Evolutionary conservation across 2,329 filamentous ascomycete species (phyloP).

Genomic region (Penicillium sp.): DNA sequence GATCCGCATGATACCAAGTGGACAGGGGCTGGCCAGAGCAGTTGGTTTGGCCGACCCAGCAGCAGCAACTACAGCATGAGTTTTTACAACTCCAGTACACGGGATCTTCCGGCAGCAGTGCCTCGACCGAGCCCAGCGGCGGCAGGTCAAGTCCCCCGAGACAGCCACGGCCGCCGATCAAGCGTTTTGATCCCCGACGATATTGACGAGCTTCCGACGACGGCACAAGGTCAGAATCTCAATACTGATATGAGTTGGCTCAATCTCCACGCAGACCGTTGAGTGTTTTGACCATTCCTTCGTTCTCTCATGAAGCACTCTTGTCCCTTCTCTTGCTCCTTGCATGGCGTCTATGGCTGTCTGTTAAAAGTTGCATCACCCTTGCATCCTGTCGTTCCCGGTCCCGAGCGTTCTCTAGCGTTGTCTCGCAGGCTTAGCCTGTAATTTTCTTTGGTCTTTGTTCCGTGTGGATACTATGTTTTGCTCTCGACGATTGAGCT

Average conservation of each 20-base stretch:
- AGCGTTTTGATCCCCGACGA: constrained; percentile 32
- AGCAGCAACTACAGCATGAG: constrained; percentile 42
- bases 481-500: constrained; percentile 7
- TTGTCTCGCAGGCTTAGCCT: constrained; percentile 7
- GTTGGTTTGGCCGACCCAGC: constrained; percentile 33
- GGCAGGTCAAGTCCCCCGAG: constrained; percentile 4
- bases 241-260: constrained; percentile 44
- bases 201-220: constrained; percentile 20
- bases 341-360: constrained; percentile 14
- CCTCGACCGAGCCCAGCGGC: constrained; percentile 8
- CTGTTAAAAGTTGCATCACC: constrained; percentile 16
- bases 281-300: not conserved
- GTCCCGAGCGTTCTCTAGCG: constrained; percentile 18
- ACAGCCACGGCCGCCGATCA: constrained; percentile 25
- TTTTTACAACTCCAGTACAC: constrained; percentile 30
- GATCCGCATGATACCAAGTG: constrained; percentile 28
- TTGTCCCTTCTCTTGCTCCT: constrained; percentile 3
- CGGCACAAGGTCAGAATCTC: constrained; percentile 19
- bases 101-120: constrained; percentile 18
- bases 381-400: constrained; percentile 6
- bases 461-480: not conserved
- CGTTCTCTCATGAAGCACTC: not conserved
- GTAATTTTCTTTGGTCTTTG: constrained; percentile 1
- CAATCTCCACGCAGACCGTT: constrained; percentile 34
- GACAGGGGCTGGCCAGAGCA: constrained; percentile 22